Percentiles rank a stretch among this genome's conserved stretches.
phyloP scores from a whole-genome alignment of 2,329 filamentous ascomycete genomes.

The Botrytis medusae region DNA sequence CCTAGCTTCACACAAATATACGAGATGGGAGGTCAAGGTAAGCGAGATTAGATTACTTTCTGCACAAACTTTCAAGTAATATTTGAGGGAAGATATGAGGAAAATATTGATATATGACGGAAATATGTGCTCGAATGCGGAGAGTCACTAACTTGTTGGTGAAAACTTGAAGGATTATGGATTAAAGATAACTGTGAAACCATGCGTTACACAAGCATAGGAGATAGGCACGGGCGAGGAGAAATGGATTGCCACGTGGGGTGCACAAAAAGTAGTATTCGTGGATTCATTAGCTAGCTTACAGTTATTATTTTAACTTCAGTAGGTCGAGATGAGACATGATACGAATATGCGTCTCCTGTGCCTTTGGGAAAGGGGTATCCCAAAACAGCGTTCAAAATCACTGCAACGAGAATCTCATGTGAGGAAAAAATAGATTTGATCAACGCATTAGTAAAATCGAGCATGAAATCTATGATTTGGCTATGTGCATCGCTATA shows the following conservation, averaged over 20 bases:
- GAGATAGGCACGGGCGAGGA: background rate
- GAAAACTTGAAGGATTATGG: background rate
- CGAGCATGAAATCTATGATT: conserved; percentile 5
- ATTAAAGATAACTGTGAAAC: conserved; percentile 8
- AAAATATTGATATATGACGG: conserved; percentile 1
- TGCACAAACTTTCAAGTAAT: background rate
- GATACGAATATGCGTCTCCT: background rate
- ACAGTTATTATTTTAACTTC: background rate
- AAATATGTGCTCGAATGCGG: background rate
- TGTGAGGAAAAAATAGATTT: background rate
- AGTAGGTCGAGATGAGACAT: background rate
- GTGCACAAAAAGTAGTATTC: too few species aligned
- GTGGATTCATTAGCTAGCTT: background rate
- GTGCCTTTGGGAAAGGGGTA: background rate
- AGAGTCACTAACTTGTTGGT: background rate
- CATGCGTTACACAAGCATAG: background rate
- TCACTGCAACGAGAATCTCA: background rate
- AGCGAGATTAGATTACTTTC: conserved; percentile 1
- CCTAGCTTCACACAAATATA: background rate
- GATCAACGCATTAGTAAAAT: background rate
- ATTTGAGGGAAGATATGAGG: background rate
- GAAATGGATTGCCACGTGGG: conserved; percentile 4
- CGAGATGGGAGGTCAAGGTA: background rate
- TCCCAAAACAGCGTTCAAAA: background rate
- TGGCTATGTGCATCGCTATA: background rate